A percentile compares a stretch with the other conserved stretches of the same genome.
Evolutionary conservation across 2,329 filamentous ascomycete species (phyloP).

Genomic region (Cladosporium sp.): DNA sequence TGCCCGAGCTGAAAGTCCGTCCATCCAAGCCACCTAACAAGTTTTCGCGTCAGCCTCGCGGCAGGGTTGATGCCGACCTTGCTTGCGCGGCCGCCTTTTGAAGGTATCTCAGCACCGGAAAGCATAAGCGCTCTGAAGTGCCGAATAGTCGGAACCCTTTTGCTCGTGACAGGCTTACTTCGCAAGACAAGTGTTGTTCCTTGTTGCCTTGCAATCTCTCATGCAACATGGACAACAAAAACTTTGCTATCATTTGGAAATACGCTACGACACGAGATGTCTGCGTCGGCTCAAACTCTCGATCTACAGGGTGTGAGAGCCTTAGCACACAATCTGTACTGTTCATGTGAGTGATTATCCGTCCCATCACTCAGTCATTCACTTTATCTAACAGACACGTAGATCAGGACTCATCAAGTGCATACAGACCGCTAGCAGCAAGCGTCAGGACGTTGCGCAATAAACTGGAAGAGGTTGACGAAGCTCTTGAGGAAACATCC

Average conservation of each 20-base stretch:
- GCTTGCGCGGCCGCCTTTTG: too few species aligned
- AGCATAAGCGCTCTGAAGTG: too few species aligned
- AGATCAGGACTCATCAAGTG: constrained; percentile 14
- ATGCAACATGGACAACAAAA: not conserved
- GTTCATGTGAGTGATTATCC: constrained; percentile 13
- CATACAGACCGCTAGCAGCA: constrained; percentile 12
- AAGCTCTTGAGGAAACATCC: constrained; percentile 13
- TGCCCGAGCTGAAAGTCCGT: too few species aligned
- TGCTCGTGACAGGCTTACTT: too few species aligned
- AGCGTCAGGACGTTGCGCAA: constrained; percentile 18
- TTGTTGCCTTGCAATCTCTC: too few species aligned
- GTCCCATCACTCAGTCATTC: too few species aligned
- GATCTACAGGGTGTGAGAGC: constrained; percentile 2
- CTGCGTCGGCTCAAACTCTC: not conserved
- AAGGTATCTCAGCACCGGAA: too few species aligned
- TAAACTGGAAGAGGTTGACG: constrained; percentile 19
- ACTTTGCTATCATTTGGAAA: not conserved
- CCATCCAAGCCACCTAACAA: too few species aligned
- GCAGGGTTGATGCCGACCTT: not conserved
- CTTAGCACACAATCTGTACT: constrained; percentile 16
- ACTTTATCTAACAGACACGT: too few species aligned
- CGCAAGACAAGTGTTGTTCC: too few species aligned
- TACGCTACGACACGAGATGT: not conserved
- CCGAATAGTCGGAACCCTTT: too few species aligned
- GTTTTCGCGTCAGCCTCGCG: not conserved